Evolutionary conservation across 805 yeast genomes (phyloP).

Genomic region (Saccharomycopsis guyanensis): DNA sequence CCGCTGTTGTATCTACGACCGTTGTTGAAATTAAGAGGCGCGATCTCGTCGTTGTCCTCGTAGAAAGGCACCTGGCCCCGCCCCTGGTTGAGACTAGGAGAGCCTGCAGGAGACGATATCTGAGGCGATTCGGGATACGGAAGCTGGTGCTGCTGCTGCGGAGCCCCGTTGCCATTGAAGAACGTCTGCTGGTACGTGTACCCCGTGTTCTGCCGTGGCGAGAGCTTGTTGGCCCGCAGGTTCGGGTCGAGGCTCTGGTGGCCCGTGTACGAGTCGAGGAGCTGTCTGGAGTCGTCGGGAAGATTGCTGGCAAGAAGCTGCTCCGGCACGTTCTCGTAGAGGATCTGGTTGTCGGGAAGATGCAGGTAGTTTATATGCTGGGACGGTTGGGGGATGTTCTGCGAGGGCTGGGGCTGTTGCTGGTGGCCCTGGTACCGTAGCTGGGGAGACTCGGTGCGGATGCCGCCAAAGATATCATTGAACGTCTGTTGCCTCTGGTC

Average conservation of each 20-base stretch:
- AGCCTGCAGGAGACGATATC: too few species aligned
- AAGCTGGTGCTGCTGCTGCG: neutral
- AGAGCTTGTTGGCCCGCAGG: constrained; percentile 19
- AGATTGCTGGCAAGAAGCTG: constrained; percentile 10
- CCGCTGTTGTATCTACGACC: constrained; percentile 4
- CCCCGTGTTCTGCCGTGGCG: neutral
- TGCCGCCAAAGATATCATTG: constrained; percentile 18
- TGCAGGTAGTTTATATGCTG: neutral
- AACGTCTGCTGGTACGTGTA: neutral
- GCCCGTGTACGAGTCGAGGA: constrained; percentile 22
- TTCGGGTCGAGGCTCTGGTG: constrained; percentile 16
- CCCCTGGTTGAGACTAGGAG: neutral
- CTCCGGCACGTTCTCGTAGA: constrained; percentile 15
- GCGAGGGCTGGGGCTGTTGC: constrained; percentile 22
- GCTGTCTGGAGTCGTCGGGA: constrained; percentile 19
- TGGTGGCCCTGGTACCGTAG: constrained; percentile 14
- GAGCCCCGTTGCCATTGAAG: too few species aligned
- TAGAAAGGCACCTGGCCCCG: neutral
- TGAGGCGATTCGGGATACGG: neutral
- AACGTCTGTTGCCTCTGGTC: constrained; percentile 19
- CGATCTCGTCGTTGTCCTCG: constrained; percentile 9
- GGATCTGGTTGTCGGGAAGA: neutral
- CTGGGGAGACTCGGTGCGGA: constrained; percentile 2
- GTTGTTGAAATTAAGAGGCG: constrained; percentile 7
- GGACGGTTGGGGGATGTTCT: neutral